Evolutionary conservation across 768 basidiomycete genomes (phyloP).

Genomic region (Pleurotus sapidus): DNA sequence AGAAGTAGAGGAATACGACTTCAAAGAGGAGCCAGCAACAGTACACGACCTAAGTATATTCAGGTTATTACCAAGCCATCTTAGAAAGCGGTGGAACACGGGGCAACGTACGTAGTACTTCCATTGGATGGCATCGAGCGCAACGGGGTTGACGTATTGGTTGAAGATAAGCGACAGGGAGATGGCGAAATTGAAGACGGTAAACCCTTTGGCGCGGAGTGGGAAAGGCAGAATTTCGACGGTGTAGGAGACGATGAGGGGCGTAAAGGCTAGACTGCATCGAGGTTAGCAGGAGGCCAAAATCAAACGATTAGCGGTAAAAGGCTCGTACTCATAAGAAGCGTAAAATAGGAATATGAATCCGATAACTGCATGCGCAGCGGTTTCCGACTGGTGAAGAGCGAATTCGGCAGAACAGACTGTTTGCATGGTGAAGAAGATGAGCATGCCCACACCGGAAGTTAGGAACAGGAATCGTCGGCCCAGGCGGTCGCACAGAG

Average conservation of each 20-base stretch:
- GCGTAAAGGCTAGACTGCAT: constrained; percentile 54
- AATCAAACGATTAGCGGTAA: not conserved
- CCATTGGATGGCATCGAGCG: constrained; percentile 41
- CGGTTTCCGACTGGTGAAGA: constrained; percentile 18
- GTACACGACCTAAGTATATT: constrained; percentile 36
- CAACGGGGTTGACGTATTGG: constrained; percentile 57
- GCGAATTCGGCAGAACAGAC: constrained; percentile 33
- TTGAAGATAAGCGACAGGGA: constrained; percentile 69
- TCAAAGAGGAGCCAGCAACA: constrained; percentile 44
- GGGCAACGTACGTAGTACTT: constrained; percentile 44
- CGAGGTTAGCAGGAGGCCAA: not conserved
- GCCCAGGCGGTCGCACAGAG: constrained; percentile 47
- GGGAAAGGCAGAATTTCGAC: constrained; percentile 68
- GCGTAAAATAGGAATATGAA: constrained; percentile 62
- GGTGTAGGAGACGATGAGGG: constrained; percentile 63
- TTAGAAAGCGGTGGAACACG: not conserved
- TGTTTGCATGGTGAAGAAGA: constrained; percentile 47
- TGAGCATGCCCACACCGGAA: constrained; percentile 38
- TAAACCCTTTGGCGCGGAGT: constrained; percentile 70
- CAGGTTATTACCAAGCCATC: not conserved
- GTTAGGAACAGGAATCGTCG: constrained; percentile 48
- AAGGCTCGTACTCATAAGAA: constrained; percentile 43
- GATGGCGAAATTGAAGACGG: constrained; percentile 58
- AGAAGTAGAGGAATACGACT: constrained; percentile 31
- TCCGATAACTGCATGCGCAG: constrained; percentile 52